phyloP scores from a whole-genome alignment of 192 early-diverging fungal genomes.

The Cetraspora pellucida region DNA sequence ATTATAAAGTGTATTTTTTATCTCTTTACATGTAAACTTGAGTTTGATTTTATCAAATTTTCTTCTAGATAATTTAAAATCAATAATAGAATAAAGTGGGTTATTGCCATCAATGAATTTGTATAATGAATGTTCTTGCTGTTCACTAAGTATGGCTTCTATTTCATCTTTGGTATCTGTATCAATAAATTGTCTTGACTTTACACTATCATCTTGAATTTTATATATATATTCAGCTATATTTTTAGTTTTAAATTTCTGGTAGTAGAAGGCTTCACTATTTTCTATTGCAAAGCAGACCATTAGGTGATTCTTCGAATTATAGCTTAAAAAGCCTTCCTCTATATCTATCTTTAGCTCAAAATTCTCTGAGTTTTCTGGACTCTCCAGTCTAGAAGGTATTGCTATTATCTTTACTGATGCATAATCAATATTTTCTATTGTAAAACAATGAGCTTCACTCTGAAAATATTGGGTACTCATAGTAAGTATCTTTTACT shows the following conservation, averaged over 20 bases:
- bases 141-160: background rate
- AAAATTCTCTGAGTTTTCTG: background rate
- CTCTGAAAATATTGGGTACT: background rate
- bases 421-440: background rate
- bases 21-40: slow-evolving; percentile 6
- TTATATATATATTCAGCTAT: background rate
- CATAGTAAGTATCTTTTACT: background rate
- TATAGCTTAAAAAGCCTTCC: too few relatives aligned
- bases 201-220: background rate
- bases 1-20: background rate
- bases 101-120: slow-evolving; percentile 18
- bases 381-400: background rate
- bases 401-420: background rate
- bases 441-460: too few relatives aligned
- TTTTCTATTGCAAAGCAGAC: too few relatives aligned
- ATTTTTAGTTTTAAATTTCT: background rate
- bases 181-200: background rate
- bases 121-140: background rate
- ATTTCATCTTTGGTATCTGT: background rate
- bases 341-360: too few relatives aligned
- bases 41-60: background rate
- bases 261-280: background rate
- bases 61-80: slow-evolving; percentile 12
- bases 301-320: too few relatives aligned
- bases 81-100: background rate